Evolutionary conservation across 208 protist genomes (phyloP), one percentile per base, ranked within the genome.

Genomic region (Lotmaria passim): DNA sequence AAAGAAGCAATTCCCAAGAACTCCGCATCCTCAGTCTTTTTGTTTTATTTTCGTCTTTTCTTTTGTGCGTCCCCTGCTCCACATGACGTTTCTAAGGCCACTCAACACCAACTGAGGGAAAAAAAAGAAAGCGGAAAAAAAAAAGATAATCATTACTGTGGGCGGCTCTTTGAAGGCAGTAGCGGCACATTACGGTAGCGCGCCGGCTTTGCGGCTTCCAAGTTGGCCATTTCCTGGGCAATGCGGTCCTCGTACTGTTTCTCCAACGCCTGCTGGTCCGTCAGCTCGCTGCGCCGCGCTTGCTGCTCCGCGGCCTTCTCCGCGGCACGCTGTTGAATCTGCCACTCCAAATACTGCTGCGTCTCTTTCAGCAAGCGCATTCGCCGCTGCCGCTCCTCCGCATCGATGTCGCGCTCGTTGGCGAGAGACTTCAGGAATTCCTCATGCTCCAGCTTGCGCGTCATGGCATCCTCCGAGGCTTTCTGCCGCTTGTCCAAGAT

Each of bases 151-250:
- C 8, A 78, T 2, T 64, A 70, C 21, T 75, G 56, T 33, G 82
- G 78, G 15, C 85, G 75, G 7, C 55, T 70, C 41, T 69, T 60
- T 0, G 74, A 57, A 21, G 85, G 82, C 41, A 93, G 70, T 21
- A 96, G 78, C 30, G 87, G 87, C 8, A 96, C 86, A 52, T 89
- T 50, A 17, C 75, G 67, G 84, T 92, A 96, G 12, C 86, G 86
- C 33, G 71, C 73, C 28, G 90, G 90, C 71, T 88, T 90, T 23
- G 90, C 90, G 1, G 76, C 78, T 61, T 96, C 90, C 7, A 96
- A 70, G 51, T 87, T 86, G 1, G 82, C 82, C 75, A 96, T 81
- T 73, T 96, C 90, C 38, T 38, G 34, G 23, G 75, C 80, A 24
- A 96, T 91, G 28, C 87, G 72, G 14, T 93, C 86, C 34, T 80